Evolutionary conservation across 73 alveolate species (phyloP).

Genomic region (Symbiodinium natans): DNA sequence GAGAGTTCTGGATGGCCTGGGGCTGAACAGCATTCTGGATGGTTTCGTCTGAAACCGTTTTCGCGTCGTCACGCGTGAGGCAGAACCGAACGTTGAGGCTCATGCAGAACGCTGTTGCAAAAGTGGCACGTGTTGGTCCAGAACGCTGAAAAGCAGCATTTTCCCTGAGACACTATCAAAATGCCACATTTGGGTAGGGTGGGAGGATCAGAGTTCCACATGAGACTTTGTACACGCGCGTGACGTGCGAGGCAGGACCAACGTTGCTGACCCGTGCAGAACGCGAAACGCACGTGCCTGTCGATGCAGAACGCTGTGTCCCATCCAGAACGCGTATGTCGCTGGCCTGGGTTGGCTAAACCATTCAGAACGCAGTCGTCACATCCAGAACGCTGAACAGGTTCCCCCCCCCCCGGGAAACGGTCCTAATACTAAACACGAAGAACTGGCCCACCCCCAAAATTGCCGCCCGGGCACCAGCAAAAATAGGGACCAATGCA

Average conservation of each 20-base stretch:
- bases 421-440: too few species aligned
- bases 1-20: not conserved
- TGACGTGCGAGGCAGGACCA: not conserved
- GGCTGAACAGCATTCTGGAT: not conserved
- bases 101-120: not conserved
- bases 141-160: not conserved
- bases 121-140: too few species aligned
- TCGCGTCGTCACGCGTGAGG: not conserved
- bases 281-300: too few species aligned
- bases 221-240: not conserved
- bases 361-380: too few species aligned
- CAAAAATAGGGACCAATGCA: too few species aligned
- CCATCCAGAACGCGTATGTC: not conserved
- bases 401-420: too few species aligned
- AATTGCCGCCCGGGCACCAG: too few species aligned
- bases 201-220: not conserved
- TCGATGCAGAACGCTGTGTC: not conserved
- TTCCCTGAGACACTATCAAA: not conserved
- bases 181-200: not conserved
- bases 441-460: too few species aligned
- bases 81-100: not conserved
- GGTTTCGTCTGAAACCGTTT: not conserved
- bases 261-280: too few species aligned
- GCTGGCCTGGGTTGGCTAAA: too few species aligned
- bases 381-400: too few species aligned